phyloP scores from a whole-genome alignment of 2,329 filamentous ascomycete genomes.

The Aspergillus aculeatus region DNA sequence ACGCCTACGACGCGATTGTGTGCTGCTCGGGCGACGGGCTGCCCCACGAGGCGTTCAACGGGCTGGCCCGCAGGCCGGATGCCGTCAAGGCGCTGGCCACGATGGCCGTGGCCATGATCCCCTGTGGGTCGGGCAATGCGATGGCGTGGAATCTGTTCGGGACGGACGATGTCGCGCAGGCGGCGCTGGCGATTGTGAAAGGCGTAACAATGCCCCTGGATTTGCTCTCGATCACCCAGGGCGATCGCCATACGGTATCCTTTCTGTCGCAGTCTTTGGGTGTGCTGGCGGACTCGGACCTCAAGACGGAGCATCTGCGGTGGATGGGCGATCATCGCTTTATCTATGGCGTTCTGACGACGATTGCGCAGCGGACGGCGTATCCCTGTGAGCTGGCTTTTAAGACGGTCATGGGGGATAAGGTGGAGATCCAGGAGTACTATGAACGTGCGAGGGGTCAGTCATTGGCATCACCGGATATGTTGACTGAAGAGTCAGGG shows the following conservation, averaged over 20 bases:
- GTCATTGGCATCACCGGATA: too few relatives aligned
- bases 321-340: constrained; percentile 90
- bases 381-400: constrained; percentile 88
- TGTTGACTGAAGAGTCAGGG: not conserved
- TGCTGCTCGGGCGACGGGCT: constrained; percentile 89
- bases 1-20: constrained; percentile 77
- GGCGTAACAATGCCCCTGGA: constrained; percentile 78
- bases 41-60: constrained; percentile 90
- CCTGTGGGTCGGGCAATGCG: constrained; percentile 89
- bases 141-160: constrained; percentile 87
- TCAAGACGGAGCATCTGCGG: constrained; percentile 82
- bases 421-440: constrained; percentile 48
- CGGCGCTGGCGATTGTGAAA: constrained; percentile 81
- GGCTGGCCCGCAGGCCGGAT: constrained; percentile 71
- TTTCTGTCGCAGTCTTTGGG: constrained; percentile 89
- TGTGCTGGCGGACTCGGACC: constrained; percentile 82
- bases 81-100: constrained; percentile 69
- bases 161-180: constrained; percentile 68
- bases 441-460: not conserved
- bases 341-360: constrained; percentile 72
- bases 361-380: constrained; percentile 71
- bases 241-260: constrained; percentile 68
- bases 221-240: constrained; percentile 81
- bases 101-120: constrained; percentile 81
- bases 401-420: constrained; percentile 75